phyloP scores from a whole-genome alignment of 768 basidiomycete genomes.

The Holtermannia corniformis region DNA sequence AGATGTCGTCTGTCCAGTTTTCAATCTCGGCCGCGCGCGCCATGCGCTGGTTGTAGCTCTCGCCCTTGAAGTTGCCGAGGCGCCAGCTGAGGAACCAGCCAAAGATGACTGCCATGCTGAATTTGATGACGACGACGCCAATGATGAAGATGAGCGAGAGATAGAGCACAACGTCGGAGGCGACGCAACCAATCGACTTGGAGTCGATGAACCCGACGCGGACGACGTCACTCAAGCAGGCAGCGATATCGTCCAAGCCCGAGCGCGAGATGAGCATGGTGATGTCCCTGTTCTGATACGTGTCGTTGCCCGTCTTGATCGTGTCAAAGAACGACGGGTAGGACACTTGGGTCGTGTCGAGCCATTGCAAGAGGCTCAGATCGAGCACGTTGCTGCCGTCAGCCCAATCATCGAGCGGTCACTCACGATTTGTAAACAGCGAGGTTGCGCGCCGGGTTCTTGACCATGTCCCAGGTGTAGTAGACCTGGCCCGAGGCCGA shows the following conservation, averaged over 20 bases:
- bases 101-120: conserved; percentile 93
- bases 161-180: conserved; percentile 87
- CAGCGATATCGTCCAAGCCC: conserved; percentile 57
- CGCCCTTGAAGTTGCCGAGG: conserved; percentile 82
- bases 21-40: conserved; percentile 83
- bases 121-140: conserved; percentile 89
- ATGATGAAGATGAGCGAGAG: conserved; percentile 94
- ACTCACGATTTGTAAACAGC: conserved; percentile 92
- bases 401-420: not conserved
- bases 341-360: conserved; percentile 65
- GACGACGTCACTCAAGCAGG: conserved; percentile 76
- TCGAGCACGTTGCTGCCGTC: conserved; percentile 70
- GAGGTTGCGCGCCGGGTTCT: conserved; percentile 59
- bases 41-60: conserved; percentile 88
- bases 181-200: conserved; percentile 88
- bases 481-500: conserved; percentile 73
- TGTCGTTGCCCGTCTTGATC: conserved; percentile 58
- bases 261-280: conserved; percentile 74
- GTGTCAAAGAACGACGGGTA: conserved; percentile 77
- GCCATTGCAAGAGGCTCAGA: conserved; percentile 72
- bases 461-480: conserved; percentile 83
- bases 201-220: conserved; percentile 92
- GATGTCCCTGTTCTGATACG: conserved; percentile 73
- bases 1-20: conserved; percentile 92
- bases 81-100: conserved; percentile 97